Conservation (phyloP, 768 basidiomycete species). For the Mycena epipterygia region DNA sequence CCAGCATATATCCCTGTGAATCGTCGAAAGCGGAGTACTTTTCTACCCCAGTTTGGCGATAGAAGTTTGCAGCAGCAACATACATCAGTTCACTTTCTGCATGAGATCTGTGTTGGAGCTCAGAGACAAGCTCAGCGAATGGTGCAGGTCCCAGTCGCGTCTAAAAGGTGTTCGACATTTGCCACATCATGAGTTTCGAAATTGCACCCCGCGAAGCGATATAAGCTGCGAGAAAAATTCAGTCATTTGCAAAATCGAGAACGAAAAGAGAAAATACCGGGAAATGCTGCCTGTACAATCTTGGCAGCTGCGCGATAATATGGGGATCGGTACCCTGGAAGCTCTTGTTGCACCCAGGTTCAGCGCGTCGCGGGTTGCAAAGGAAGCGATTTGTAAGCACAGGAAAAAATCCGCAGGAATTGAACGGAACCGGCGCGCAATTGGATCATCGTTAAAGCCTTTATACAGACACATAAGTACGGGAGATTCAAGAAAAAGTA, state of each 20-base stretch:
- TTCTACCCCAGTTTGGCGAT: neutral
- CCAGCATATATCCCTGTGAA: neutral
- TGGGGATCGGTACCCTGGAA: slow-evolving; percentile 26
- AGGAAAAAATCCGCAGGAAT: slow-evolving; percentile 28
- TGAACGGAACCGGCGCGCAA: slow-evolving; percentile 24
- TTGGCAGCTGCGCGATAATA: slow-evolving; percentile 28
- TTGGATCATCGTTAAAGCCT: slow-evolving; percentile 30
- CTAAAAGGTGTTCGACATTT: neutral
- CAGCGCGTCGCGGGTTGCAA: slow-evolving; percentile 11
- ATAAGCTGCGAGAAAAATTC: neutral
- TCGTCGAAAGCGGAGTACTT: neutral
- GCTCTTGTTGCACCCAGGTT: slow-evolving; percentile 17
- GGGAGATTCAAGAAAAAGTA: neutral
- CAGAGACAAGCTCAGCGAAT: neutral
- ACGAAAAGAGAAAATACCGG: neutral
- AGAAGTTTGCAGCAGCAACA: neutral
- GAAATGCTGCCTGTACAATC: slow-evolving; percentile 20
- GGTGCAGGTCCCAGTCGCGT: neutral
- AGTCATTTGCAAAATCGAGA: neutral
- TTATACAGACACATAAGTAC: neutral
- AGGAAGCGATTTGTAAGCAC: slow-evolving; percentile 25
- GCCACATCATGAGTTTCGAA: neutral
- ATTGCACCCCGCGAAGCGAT: neutral
- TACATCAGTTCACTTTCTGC: neutral
- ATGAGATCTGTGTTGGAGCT: neutral